Evolutionary conservation across 1,139 yeast species (phyloP), one percentile per base, ranked within the genome.

Genomic region (Chernovozyma aurita): DNA sequence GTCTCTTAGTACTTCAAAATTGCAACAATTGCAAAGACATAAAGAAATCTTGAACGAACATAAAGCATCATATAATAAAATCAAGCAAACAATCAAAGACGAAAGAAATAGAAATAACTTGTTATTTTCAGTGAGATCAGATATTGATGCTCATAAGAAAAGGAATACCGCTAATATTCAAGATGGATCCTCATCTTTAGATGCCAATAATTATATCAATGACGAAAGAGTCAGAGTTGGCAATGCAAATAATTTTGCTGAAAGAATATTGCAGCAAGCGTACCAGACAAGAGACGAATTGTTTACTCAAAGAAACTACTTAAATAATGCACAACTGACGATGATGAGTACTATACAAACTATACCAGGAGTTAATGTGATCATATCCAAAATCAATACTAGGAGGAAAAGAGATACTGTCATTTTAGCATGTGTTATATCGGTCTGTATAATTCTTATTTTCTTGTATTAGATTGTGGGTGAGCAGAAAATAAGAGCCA

Each of bases 211-310:
- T 42, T 90, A 90, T 57, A 80, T 85, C 54, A 69, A 85, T 40
- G 81, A 82, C 40, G 98, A 92, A 59, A 62, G 87, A 13, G 68
- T 74, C 26, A 68, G 96, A 36, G 84, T 84, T 18, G 87, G 85
- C 47, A 71, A 71, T 38, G 80, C 94, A 31, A 82, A 87, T 55
- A 70, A 73, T 32, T 67, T 88, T 43, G 86, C 95, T 6, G 97
- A 92, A 53, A 64, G 85, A 34, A 65, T 92, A 39, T 69, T 92
- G 28, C 76, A 78, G 18, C 94, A 85, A 54, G 98, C 97, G 0
- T 83, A 79, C 59, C 85, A 83, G 47, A 88, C 98, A 0, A 69
- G 97, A 43, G 97, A 92, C 44, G 95, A 85, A 52, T 73, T 92
- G 38, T 50, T 74, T 37, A 70, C 80, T 35, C 98, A 92, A 61